Base-by-base conservation (phyloP, 345 rosid species). In the Sisymbrium irio region DNA sequence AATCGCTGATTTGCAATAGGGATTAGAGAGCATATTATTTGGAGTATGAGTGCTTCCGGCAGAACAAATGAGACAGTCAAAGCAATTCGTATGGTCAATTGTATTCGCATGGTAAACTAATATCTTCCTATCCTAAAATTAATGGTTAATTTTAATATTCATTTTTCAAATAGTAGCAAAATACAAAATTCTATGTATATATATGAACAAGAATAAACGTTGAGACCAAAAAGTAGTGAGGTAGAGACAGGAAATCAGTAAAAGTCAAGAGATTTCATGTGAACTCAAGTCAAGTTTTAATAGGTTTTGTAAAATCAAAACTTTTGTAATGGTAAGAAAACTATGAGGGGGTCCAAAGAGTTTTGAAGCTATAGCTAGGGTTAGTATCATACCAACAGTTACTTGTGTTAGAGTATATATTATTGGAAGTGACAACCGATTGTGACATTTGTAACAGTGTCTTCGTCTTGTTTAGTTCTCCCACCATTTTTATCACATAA, bases 351-450 rank as follows among this genome's bases (percentile, higher is more conserved):
- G 57, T 61, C 81, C 81, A 69, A 74, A 65, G 61, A 47, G 59
- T 55, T 69, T 64, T 55, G 64, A 69, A 50, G 76, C 78, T 72
- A 77, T 53, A 76, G 74, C 72, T 77, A 77, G 66, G 78, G 81
- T 77, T 81, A 42, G 76, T 63, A 69, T 71, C 77, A 72, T 47
- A 64, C 64, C 79, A 71, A 77, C 72, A 77, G 80, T 77, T 63
- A 50, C 57, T 78, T 69, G 46, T 42, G 77, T 58, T 62, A 67
- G 72, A 49, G 47, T 65, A 73, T 72, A 42, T 41, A 67, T 64
- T 77, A 71, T 71, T 68, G 78, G 84, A 87, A 75, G 79, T 78
- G 86, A 85, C 91, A 78, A 64, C 78, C 77, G 88, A 82, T 71
- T 54, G 83, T 78, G 84, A 83, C 87, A 69, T 80, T 67, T 62